Evolutionary conservation across 495 filamentous ascomycete genomes (phyloP), one percentile per base, ranked within the genome.

Genomic region (Penicillium roqueforti): DNA sequence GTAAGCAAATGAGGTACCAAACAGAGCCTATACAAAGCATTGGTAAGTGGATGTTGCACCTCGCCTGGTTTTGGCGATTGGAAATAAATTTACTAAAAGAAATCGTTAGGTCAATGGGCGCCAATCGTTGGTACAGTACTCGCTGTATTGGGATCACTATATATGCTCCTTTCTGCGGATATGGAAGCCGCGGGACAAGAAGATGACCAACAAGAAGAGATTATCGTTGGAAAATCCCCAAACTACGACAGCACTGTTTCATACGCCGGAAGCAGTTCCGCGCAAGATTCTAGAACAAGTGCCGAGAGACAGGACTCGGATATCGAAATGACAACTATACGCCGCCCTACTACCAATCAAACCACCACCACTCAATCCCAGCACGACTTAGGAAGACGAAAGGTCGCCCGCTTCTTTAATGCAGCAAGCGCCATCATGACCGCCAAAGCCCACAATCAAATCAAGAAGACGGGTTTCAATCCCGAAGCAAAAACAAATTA

Each of bases 1-100:
- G 79, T 47, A 0, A 3, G 0, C 71, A 71, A 47, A 72, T 84
- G 19, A 45, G 32, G 0, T 81, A 77, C 57, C 75, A 83, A 40
- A 83, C 79, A 0, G 82, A 85, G 57, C 79, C 78, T 0, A 76
- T 83, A 7, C 53, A 61, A 6, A 81, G 76, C 40, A 68, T 84
- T 55, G 79, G 80, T 81, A 63, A 60, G 72, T 69, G 32, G 8
- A 11, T 55, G 11, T 7, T 18, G 6, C 4, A 39, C 53, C 45
- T 6, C 18, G 1, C 3, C 4, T 28, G 39, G 9, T 16, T 6
- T 44, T n/a, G n/a, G n/a, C 1, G 1, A 10, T 10, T 10, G n/a
- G 10, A 8, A 29, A 3, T 7, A 22, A 19, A 8, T 11, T 40
- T 9, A 11, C 52, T 47, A 47, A 60, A 2, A 40, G 26, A 18